Evolutionary conservation across 2,329 filamentous ascomycete genomes (phyloP), one percentile per base, ranked within the genome.

Genomic region (Diaporthe caulivora): DNA sequence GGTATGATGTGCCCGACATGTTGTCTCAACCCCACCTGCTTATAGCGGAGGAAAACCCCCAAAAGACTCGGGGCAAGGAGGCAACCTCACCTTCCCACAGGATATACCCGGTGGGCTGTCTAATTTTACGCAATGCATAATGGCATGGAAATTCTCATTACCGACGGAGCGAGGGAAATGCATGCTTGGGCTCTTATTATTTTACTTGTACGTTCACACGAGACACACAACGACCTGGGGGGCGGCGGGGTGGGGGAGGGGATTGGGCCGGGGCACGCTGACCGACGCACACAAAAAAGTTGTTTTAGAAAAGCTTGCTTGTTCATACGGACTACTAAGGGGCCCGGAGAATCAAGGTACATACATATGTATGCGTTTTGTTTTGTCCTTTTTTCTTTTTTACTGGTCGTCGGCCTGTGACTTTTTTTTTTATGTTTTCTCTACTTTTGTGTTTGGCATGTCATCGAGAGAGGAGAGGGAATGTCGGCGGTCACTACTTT

Each of bases 1-100:
- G 73, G 74, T 78, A 3, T 83, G 72, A 77, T 42, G n/a, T 34
- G 9, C 34, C 29, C 44, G 5, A 40, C 10, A 17, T 13, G 5
- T 17, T 3, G 18, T 51, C 10, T 24, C 18, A 17, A 17, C 29
- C 4, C 29, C 29, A 26, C 11, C 44, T 65, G 29, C 29, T 34
- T 65, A 21, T 40, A 65, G 44, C 49, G 21, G 26, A 15, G 42
- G 1, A 47, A 64, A 31, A 15, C n/a, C n/a, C n/a, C n/a, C 34
- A 21, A 13, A 10, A 60, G 10, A 60, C 57, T 18, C 3, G 49
- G 8, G 34, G 42, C n/a, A 65, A 24, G 13, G 44, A 21, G 62
- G n/a, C 6, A 13, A 24, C 24, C 9, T 51, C 24, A 40, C 62
- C 44, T 15, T 1, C 8, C 18, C 58, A 37, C 37, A 37, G 11